phyloP scores from a whole-genome alignment of 345 rosid genomes.

The Syzygium grande region DNA sequence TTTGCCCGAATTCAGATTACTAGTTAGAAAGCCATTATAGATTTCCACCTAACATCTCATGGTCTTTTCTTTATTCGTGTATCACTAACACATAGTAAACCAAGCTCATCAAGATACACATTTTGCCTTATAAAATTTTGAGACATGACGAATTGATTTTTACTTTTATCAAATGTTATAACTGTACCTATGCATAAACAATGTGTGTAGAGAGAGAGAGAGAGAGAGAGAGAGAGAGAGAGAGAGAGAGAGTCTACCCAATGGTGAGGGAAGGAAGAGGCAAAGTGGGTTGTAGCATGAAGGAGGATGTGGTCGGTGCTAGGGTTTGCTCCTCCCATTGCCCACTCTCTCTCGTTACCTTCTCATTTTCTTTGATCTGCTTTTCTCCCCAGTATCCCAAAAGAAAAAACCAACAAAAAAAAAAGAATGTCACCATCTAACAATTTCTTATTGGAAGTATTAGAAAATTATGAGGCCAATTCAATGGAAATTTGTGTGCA shows the following conservation, averaged over 20 bases:
- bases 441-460: neutral
- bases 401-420: neutral
- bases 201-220: neutral
- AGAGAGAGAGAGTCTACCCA: constrained; percentile 25
- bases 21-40: neutral
- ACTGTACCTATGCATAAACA: neutral
- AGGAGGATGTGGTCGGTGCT: constrained; percentile 14
- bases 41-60: neutral
- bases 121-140: neutral
- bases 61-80: neutral
- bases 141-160: neutral
- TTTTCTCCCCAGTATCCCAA: neutral
- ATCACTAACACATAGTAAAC: no score
- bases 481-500: neutral
- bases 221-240: neutral
- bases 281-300: constrained; percentile 3
- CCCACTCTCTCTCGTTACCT: constrained; percentile 9
- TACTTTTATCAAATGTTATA: neutral
- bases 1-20: neutral
- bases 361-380: constrained; percentile 33
- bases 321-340: constrained; percentile 25
- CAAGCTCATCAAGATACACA: neutral
- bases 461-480: neutral
- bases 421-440: neutral
- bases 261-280: constrained; percentile 23